phyloP scores from a whole-genome alignment of 345 rosid species.

The Hibiscus trionum region DNA sequence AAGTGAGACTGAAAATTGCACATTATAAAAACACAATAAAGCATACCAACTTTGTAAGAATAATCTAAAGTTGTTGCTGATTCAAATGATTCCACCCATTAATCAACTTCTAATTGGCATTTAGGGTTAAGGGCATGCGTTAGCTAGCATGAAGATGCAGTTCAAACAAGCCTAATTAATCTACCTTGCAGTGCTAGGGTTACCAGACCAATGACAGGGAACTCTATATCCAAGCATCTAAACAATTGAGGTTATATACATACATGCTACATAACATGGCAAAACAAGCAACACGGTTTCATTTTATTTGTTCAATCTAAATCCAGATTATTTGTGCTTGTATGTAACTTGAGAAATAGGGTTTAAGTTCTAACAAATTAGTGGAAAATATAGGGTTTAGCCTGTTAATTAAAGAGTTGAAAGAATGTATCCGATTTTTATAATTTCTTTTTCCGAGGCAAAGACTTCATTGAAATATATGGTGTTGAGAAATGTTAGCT shows the following conservation, averaged over 20 bases:
- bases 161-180: neutral
- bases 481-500: no score
- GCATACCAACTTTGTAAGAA: constrained; percentile 3
- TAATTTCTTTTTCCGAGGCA: neutral
- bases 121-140: neutral
- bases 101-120: constrained; percentile 2
- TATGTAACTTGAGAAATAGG: neutral
- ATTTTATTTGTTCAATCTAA: neutral
- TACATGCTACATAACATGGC: no score
- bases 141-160: neutral
- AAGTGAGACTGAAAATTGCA: constrained; percentile 23
- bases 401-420: neutral
- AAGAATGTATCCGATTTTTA: neutral
- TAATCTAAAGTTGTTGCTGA: neutral
- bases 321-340: neutral
- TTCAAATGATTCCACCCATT: neutral
- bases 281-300: neutral
- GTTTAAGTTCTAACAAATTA: neutral
- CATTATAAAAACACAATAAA: neutral
- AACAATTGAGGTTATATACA: neutral
- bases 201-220: neutral
- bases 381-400: neutral
- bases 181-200: neutral
- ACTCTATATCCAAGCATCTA: neutral
- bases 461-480: neutral